These are phyloP conservation scores for Ramaria sp. DNA, from an alignment of 768 basidiomycete genomes.

Conservation along the genomic window DNA sequence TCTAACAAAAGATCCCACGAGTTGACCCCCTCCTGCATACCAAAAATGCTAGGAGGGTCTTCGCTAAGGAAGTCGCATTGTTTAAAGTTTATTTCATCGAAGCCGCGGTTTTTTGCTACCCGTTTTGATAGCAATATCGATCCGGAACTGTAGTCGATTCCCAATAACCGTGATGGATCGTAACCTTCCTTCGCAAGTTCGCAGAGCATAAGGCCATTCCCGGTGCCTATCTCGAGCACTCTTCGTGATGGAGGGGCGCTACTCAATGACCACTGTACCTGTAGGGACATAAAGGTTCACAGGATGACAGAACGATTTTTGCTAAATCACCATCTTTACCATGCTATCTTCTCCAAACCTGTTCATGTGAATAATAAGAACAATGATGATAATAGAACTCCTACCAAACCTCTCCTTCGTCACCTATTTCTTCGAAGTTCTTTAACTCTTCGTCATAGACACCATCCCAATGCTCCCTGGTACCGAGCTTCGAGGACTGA, in stretches of 20 bases:
- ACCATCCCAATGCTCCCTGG: conserved; percentile 71
- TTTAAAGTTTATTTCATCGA: conserved; percentile 38
- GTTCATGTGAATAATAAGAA: background rate
- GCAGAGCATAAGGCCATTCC: conserved; percentile 70
- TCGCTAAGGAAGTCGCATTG: conserved; percentile 56
- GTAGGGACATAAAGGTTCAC: background rate
- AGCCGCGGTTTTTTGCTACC: conserved; percentile 37
- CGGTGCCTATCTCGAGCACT: conserved; percentile 69
- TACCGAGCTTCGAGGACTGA: conserved; percentile 64
- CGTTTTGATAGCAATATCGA: conserved; percentile 53
- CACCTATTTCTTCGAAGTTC: conserved; percentile 68
- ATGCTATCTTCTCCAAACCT: conserved; percentile 77
- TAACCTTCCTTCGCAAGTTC: conserved; percentile 63
- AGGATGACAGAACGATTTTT: background rate
- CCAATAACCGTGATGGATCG: conserved; percentile 35
- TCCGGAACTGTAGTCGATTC: conserved; percentile 69
- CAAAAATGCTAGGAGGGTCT: conserved; percentile 24
- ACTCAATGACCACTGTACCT: conserved; percentile 48
- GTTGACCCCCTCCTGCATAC: conserved; percentile 15
- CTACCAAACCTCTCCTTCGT: conserved; percentile 81
- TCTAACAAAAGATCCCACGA: conserved; percentile 71
- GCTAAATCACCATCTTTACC: conserved; percentile 48
- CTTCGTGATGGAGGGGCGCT: conserved; percentile 37
- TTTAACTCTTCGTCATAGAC: conserved; percentile 61
- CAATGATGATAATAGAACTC: background rate